A percentile compares a stretch with the other conserved stretches of the same genome.
phyloP scores from a whole-genome alignment of 129 eudicot species.

The sunflower (Helianthus annuus) region HanXRQr2.0-SUNRISE NC_035438.2:8998577-8999076 shows the following conservation, averaged over 20 bases:
- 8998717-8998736: no score
- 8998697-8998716: no score
- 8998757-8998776: background rate
- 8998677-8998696: no score
- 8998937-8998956: constrained; percentile 22
- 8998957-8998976: constrained; percentile 1
- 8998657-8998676: no score
- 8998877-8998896: constrained; percentile 19
- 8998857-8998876: background rate
- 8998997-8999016: constrained; percentile 1
- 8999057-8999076: background rate
- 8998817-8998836: background rate
- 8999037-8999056: background rate
- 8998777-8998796: background rate
- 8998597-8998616: no score
- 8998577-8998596: no score
- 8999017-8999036: constrained; percentile 28
- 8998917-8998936: constrained; percentile 29
- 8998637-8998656: no score
- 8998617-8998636: no score
- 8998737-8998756: background rate
- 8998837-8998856: background rate
- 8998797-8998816: background rate
- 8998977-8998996: constrained; percentile 11
- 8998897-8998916: background rate